phyloP scores from a whole-genome alignment of 1,139 yeast species.

The Hansenula sp. region DNA sequence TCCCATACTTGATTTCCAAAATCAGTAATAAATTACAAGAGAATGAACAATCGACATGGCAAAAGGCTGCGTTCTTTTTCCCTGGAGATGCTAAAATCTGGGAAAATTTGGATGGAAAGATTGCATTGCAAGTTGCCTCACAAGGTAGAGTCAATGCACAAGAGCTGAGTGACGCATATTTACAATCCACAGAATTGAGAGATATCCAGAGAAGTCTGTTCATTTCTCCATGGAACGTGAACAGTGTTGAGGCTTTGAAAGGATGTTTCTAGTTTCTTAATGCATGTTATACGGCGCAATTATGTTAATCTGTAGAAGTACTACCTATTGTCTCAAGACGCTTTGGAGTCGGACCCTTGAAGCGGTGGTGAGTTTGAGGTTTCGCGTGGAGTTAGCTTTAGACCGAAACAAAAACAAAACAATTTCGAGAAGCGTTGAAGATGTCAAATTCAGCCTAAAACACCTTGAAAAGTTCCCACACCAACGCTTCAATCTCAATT shows the following conservation, averaged over 20 bases:
- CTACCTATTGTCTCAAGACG: too few relatives aligned
- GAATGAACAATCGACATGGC: constrained; percentile 44
- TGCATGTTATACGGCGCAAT: too few relatives aligned
- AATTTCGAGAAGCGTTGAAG: too few relatives aligned
- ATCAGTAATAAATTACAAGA: constrained; percentile 36
- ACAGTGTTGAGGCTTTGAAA: constrained; percentile 22
- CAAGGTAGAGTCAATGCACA: constrained; percentile 43
- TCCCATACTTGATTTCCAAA: constrained; percentile 59
- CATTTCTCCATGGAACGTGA: constrained; percentile 38
- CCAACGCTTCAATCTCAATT: not conserved
- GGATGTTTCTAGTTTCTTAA: constrained; percentile 19
- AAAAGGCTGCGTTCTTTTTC: constrained; percentile 65
- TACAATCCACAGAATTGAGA: constrained; percentile 41
- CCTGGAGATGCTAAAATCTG: constrained; percentile 71
- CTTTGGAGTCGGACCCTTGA: too few relatives aligned
- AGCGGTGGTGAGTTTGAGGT: too few relatives aligned
- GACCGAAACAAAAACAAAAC: too few relatives aligned
- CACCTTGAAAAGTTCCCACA: too few relatives aligned
- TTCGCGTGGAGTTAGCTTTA: too few relatives aligned
- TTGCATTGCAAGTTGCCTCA: constrained; percentile 53
- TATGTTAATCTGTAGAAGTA: too few relatives aligned
- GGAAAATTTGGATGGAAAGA: constrained; percentile 51
- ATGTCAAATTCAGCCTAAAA: too few relatives aligned
- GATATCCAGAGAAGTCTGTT: constrained; percentile 59
- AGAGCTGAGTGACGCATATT: constrained; percentile 50